These are phyloP conservation scores for Tinospora cordifolia DNA, from an alignment of 164 flowering plant species.

Conservation along the genomic window DNA sequence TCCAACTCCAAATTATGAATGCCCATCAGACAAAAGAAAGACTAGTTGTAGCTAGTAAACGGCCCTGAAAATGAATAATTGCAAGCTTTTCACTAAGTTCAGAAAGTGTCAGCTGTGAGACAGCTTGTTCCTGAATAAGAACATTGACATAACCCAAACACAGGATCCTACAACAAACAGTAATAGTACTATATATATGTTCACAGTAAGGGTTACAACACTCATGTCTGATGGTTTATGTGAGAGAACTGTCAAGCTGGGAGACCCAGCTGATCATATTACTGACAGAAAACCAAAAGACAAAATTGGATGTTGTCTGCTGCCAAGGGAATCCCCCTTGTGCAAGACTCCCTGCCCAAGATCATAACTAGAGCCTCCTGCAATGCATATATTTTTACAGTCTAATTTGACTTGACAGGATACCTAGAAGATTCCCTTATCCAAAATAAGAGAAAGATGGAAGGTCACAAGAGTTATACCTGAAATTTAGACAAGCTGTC, in stretches of 20 bases:
- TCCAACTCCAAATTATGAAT: neutral
- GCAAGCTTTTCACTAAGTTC: neutral
- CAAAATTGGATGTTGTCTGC: neutral
- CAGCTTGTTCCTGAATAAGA: neutral
- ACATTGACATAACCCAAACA: neutral
- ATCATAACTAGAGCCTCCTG: neutral
- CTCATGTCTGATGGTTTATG: neutral
- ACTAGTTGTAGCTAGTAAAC: neutral
- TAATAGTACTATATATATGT: neutral
- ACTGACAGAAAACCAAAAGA: neutral
- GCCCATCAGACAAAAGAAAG: neutral
- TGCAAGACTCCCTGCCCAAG: neutral
- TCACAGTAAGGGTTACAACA: neutral
- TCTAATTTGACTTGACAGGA: neutral
- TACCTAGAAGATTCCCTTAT: neutral
- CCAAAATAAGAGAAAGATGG: neutral
- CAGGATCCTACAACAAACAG: neutral
- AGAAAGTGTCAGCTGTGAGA: neutral
- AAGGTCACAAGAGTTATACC: constrained; percentile 32
- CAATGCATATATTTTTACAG: neutral
- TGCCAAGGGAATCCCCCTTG: neutral
- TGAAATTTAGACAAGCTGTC: constrained; percentile 77
- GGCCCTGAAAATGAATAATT: neutral
- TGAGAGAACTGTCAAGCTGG: no score
- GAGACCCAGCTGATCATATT: neutral